Evolutionary conservation across 305 asterid species (phyloP).

Genomic region (Fraxinus xanthoxyloides): DNA sequence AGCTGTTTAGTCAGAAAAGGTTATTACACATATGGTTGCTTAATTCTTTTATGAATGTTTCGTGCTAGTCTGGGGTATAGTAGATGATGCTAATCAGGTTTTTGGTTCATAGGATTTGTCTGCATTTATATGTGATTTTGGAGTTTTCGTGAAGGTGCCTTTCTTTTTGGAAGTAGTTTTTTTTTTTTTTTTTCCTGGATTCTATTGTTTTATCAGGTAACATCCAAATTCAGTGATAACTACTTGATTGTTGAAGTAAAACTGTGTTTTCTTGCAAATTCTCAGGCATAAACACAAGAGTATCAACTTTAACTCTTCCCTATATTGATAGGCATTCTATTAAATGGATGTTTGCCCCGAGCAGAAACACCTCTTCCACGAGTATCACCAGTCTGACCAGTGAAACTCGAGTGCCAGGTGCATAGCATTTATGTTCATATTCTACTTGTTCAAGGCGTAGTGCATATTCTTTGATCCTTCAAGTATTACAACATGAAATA

Average conservation of each 20-base stretch:
- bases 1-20: not conserved
- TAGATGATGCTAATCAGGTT: not conserved
- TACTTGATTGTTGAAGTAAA: not conserved
- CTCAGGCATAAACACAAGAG: not conserved
- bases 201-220: not conserved
- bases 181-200: not conserved
- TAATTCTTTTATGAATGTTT: not conserved
- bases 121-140: not conserved
- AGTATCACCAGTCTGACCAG: not conserved
- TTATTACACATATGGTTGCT: not conserved
- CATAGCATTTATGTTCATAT: conserved; percentile 11
- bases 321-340: not conserved
- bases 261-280: not conserved
- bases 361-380: not conserved
- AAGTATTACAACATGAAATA: not conserved
- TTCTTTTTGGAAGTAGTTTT: not conserved
- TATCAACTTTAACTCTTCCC: not conserved
- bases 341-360: not conserved
- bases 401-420: not conserved
- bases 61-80: not conserved
- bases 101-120: not conserved
- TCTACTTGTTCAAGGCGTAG: not conserved
- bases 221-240: not conserved
- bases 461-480: not conserved
- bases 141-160: not conserved